These are phyloP conservation scores for Tuber microsphaerosporum DNA, from an alignment of 495 filamentous ascomycete species.

Conservation along the genomic window DNA sequence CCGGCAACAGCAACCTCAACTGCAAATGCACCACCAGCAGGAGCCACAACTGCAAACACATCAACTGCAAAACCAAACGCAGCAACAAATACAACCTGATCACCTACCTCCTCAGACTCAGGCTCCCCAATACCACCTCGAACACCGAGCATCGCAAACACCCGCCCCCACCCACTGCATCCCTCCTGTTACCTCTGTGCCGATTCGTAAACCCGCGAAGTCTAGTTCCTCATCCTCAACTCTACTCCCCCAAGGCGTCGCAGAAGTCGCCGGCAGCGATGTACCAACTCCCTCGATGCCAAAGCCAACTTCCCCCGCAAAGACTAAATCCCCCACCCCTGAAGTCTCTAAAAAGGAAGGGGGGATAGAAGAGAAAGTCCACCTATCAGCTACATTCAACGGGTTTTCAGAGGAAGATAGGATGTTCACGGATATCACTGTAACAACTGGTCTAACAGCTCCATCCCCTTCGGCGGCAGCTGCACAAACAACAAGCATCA, in stretches of 20 bases:
- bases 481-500: constrained; percentile 13
- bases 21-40: constrained; percentile 9
- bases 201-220: constrained; percentile 13
- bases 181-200: constrained; percentile 6
- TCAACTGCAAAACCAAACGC: constrained; percentile 12
- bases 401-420: constrained; percentile 41
- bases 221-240: constrained; percentile 17
- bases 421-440: constrained; percentile 26
- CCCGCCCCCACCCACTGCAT: constrained; percentile 9
- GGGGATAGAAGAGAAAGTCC: constrained; percentile 14
- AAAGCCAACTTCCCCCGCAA: background rate
- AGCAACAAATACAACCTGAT: constrained; percentile 13
- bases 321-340: constrained; percentile 21
- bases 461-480: constrained; percentile 7
- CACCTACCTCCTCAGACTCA: constrained; percentile 4
- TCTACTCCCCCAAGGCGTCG: constrained; percentile 18
- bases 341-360: constrained; percentile 1
- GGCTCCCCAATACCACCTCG: background rate
- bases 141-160: constrained; percentile 4
- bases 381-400: constrained; percentile 42
- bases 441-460: constrained; percentile 13
- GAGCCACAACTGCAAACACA: constrained; percentile 3
- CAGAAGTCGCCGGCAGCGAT: constrained; percentile 32
- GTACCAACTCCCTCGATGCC: constrained; percentile 11
- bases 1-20: constrained; percentile 15